phyloP scores from a whole-genome alignment of 768 basidiomycete genomes.

The Mycena rebaudengoi region DNA sequence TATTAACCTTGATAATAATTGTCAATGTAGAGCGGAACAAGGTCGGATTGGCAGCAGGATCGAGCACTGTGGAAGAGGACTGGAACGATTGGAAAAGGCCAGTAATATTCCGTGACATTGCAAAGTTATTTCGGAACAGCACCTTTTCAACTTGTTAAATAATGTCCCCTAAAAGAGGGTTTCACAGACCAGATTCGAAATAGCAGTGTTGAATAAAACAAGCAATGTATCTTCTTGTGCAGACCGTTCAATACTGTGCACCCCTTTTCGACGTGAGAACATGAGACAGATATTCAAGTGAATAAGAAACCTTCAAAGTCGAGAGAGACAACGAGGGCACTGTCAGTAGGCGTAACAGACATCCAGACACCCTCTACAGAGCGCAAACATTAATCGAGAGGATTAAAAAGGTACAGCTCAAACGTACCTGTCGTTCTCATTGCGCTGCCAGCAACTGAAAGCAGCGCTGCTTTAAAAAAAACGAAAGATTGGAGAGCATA shows the following conservation, averaged over 20 bases:
- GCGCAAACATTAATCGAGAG: neutral
- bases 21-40: slow-evolving; percentile 66
- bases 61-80: slow-evolving; percentile 63
- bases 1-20: slow-evolving; percentile 67
- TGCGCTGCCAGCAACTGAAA: slow-evolving; percentile 60
- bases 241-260: slow-evolving; percentile 70
- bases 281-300: neutral
- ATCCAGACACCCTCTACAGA: slow-evolving; percentile 70
- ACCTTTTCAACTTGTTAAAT: slow-evolving; percentile 51
- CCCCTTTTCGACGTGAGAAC: slow-evolving; percentile 44
- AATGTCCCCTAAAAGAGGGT: neutral
- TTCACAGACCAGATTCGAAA: slow-evolving; percentile 63
- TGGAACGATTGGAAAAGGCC: slow-evolving; percentile 72
- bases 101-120: slow-evolving; percentile 65
- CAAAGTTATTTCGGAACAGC: slow-evolving; percentile 72
- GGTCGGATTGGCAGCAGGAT: slow-evolving; percentile 64
- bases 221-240: slow-evolving; percentile 70
- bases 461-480: neutral
- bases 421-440: slow-evolving; percentile 64
- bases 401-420: neutral
- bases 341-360: slow-evolving; percentile 68
- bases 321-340: slow-evolving; percentile 61
- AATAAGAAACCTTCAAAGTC: slow-evolving; percentile 66
- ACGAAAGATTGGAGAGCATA: neutral
- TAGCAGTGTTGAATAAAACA: slow-evolving; percentile 70